phyloP scores from a whole-genome alignment of 1,284 basidiomycete genomes.

The Sanghuangporus baumii region DNA sequence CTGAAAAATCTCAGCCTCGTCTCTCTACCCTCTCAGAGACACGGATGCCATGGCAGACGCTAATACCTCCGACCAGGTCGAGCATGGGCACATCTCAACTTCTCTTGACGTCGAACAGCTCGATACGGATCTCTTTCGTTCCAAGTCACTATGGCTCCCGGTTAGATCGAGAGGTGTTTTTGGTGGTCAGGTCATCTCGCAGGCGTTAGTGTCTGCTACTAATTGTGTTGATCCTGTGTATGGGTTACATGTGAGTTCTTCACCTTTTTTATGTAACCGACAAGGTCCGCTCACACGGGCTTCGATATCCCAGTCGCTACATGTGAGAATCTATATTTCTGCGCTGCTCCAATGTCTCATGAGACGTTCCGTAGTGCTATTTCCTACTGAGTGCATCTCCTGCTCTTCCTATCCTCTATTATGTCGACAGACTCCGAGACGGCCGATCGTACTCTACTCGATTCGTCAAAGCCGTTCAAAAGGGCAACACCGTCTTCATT shows the following conservation, averaged over 20 bases:
- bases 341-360: neutral
- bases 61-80: constrained; percentile 29
- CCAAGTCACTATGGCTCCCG: constrained; percentile 68
- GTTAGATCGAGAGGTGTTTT: constrained; percentile 72
- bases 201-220: constrained; percentile 77
- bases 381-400: constrained; percentile 77
- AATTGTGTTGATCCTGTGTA: constrained; percentile 65
- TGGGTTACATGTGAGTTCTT: constrained; percentile 63
- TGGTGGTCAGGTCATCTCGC: constrained; percentile 88
- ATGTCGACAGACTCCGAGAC: constrained; percentile 81
- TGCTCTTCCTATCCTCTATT: constrained; percentile 76
- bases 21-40: neutral
- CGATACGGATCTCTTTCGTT: constrained; percentile 73
- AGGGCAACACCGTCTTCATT: constrained; percentile 73
- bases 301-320: constrained; percentile 29
- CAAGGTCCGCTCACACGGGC: neutral
- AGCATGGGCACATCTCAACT: constrained; percentile 59
- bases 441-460: constrained; percentile 71
- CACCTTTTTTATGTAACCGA: constrained; percentile 8
- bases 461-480: constrained; percentile 73
- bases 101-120: constrained; percentile 75
- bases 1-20: neutral
- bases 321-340: constrained; percentile 25
- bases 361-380: constrained; percentile 53
- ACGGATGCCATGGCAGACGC: constrained; percentile 8